Conservation (phyloP, 2,329 filamentous ascomycete species). For the Cladophialophora bantiana region DNA sequence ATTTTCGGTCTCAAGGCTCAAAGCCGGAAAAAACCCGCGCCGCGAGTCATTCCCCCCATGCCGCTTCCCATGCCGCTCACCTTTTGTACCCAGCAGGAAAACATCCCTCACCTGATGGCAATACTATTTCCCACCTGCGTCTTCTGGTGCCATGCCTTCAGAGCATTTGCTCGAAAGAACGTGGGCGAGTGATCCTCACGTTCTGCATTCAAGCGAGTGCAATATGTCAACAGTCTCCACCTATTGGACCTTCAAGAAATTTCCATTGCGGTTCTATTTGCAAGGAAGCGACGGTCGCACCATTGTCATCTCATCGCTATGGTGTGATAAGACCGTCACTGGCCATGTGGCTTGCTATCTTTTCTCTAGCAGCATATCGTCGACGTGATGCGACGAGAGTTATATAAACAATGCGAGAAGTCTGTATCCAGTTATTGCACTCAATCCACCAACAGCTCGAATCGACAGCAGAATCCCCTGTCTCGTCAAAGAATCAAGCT, state of each 20-base stretch:
- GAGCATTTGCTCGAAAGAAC: not conserved
- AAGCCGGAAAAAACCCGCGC: constrained; percentile 2
- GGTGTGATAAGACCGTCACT: not conserved
- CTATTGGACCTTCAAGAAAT: not conserved
- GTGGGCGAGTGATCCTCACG: constrained; percentile 2
- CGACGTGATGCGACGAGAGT: not conserved
- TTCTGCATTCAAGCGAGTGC: not conserved
- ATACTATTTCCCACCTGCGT: not conserved
- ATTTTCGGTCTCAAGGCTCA: not conserved
- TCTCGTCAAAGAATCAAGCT: not conserved
- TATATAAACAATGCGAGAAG: constrained; percentile 5
- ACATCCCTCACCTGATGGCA: not conserved
- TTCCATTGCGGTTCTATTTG: not conserved
- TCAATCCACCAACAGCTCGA: not conserved
- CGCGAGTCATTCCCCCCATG: not conserved
- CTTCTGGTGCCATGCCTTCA: not conserved
- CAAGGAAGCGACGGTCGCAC: not conserved
- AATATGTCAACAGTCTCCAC: not conserved
- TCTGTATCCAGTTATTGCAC: not conserved
- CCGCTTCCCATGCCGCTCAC: not conserved
- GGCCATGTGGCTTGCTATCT: not conserved
- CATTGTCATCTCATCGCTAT: not conserved
- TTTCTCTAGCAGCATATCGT: not conserved
- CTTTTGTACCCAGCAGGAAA: not conserved
- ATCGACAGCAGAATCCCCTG: not conserved